Base-by-base conservation (phyloP, 2,329 filamentous ascomycete genomes). In the Sporothrix brunneoviolacea region DNA sequence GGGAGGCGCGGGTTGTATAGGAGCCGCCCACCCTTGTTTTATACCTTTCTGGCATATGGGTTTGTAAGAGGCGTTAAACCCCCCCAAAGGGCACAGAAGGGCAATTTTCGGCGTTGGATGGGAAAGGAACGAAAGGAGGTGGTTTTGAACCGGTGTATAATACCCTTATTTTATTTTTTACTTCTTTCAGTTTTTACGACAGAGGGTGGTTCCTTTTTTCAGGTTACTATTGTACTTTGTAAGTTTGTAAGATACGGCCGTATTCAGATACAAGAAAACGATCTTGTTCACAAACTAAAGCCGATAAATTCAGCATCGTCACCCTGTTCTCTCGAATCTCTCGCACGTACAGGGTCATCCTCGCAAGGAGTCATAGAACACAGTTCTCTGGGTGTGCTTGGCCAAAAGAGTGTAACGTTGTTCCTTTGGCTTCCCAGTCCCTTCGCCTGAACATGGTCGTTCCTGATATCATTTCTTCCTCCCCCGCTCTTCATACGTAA, bases 101-200 rank as follows among this genome's bases (percentile, higher is more conserved):
- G n/a, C 32, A 37, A 21, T 22, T 27, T 37, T 38, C 16, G 47
- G 47, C 47, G 47, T 50, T 50, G 39, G 39, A 24, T 10, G 13
- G 24, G 38, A 10, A 40, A 35, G 15, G 9, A 10, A 45, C 10
- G 12, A 16, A 18, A 27, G 19, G n/a, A 33, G 15, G n/a, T 27
- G 45, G 19, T n/a, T 18, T 9, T 19, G 28, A 27, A 13, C 21
- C 22, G 30, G 28, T 41, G 37, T 48, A 39, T 28, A 27, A 49
- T 49, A 49, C 47, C 47, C 39, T 12, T n/a, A n/a, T n/a, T 36
- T 32, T 39, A 15, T 35, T 28, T 37, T 19, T 4, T 10, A 5
- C 21, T 32, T 40, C 6, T 38, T 39, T 13, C 18, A 21, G 21
- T 22, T 32, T 33, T 36, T 27, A 37, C 38, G 46, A 48, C 9